Evolutionary conservation across 1,284 basidiomycete species (phyloP), one percentile per base, ranked within the genome.

Genomic region (Pterulicium gracile): DNA sequence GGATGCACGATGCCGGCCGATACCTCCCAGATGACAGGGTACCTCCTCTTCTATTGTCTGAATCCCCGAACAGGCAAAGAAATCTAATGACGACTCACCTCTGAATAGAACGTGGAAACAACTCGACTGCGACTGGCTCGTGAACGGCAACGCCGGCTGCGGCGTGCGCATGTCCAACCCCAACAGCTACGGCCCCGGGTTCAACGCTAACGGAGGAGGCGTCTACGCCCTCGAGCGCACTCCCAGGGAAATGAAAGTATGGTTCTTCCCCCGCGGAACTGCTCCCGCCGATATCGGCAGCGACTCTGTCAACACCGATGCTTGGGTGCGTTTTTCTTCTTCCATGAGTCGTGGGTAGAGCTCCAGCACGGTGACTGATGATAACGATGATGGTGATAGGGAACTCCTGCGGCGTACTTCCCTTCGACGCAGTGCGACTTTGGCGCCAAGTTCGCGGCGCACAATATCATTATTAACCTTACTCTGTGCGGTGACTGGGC

Each of bases 391-490:
- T n/a, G n/a, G n/a, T n/a, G n/a, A n/a, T n/a, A n/a, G n/a, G 74
- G 73, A 54, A 17, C 60, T 54, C 78, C 79, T 2, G 54, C 57
- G 14, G 79, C 79, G 3, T 65, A 67, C 53, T 81, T 81, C 64
- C 75, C 79, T 3, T 68, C 64, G 53, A 72, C 67, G 4, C 57
- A 60, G 32, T 80, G 77, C 57, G 62, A 73, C 44, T 68, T 80
- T 44, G 58, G 57, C 22, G 64, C 62, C 2, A 65, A 73, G 44
- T 79, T 83, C 56, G 72, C 69, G 7, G 58, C 69, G 4, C 70
- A 81, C 54, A 76, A 77, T 48, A 79, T 81, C 51, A 66, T 81
- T 42, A 78, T 82, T 58, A 77, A 81, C 54, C 55, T 72, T 50
- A 68, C 64, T 19, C 61, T 69, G 50, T 68, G 76, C 52, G 77